Evolutionary conservation across 2,329 filamentous ascomycete species (phyloP).

Genomic region (Diaporthe vaccinii): DNA sequence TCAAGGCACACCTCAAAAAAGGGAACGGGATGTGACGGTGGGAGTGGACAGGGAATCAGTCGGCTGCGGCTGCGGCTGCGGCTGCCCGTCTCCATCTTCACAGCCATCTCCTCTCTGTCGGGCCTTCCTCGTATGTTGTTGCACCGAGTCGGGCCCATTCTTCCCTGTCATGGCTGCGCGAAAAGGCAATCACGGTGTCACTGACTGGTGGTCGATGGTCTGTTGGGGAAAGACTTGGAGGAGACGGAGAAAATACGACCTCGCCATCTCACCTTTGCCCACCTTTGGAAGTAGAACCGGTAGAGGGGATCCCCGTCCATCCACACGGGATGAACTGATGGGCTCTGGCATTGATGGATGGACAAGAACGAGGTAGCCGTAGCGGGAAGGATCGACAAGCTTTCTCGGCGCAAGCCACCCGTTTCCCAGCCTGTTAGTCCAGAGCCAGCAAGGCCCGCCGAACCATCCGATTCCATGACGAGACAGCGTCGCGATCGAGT

Average conservation of each 20-base stretch:
- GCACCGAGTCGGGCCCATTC: conserved; percentile 8
- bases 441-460: background rate
- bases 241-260: conserved; percentile 6
- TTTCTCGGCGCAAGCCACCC: conserved; percentile 12
- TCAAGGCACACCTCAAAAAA: background rate
- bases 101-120: conserved; percentile 6
- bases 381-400: conserved; percentile 14
- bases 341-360: background rate
- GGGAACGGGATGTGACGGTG: background rate
- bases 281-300: background rate
- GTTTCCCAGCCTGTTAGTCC: background rate
- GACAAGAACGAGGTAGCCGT: background rate
- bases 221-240: conserved; percentile 14
- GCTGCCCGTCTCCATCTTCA: background rate
- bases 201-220: background rate
- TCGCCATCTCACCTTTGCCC: background rate
- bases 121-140: conserved; percentile 24
- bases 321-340: background rate
- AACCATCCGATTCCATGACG: conserved; percentile 7
- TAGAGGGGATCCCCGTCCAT: background rate
- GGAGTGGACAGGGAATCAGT: background rate
- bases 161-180: background rate
- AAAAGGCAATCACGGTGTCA: background rate
- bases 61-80: background rate
- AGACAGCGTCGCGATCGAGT: background rate